phyloP scores from a whole-genome alignment of 2,329 filamentous ascomycete genomes.

The Trichoderma endophyticum region DNA sequence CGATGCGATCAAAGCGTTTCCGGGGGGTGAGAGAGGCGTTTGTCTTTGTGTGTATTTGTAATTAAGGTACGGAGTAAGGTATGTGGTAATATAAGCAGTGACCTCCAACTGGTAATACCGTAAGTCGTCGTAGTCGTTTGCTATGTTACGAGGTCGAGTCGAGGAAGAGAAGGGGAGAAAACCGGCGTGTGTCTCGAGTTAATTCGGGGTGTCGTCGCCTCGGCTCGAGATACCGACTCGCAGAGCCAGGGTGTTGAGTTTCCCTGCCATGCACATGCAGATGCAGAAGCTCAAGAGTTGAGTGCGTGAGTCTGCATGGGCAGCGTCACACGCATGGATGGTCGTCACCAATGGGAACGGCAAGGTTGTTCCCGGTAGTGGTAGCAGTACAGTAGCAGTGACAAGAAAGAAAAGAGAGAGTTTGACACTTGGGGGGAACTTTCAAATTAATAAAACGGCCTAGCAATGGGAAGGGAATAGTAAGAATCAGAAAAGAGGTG shows the following conservation, averaged over 20 bases:
- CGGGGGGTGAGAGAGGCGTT: neutral
- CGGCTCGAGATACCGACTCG: slow-evolving; percentile 10
- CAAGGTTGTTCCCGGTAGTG: neutral
- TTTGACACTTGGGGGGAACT: neutral
- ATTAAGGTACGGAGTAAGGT: neutral
- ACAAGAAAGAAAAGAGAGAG: neutral
- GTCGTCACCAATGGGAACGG: neutral
- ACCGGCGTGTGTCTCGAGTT: neutral
- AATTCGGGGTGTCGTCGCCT: neutral
- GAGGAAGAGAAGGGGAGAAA: neutral
- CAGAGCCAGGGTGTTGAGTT: neutral
- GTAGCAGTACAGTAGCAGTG: neutral
- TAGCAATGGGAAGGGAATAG: neutral
- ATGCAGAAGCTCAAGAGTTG: neutral
- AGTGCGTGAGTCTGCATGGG: neutral
- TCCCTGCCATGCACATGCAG: slow-evolving; percentile 9
- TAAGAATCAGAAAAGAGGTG: neutral
- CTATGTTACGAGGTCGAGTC: neutral
- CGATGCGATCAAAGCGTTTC: slow-evolving; percentile 1
- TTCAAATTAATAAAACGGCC: neutral
- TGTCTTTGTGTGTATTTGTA: neutral
- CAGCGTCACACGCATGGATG: slow-evolving; percentile 1
- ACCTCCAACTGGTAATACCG: neutral
- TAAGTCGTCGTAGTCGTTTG: neutral
- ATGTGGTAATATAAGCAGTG: neutral